These are phyloP conservation scores for Septoria linicola DNA, from an alignment of 2,329 filamentous ascomycete species.

Conservation along the genomic window DNA sequence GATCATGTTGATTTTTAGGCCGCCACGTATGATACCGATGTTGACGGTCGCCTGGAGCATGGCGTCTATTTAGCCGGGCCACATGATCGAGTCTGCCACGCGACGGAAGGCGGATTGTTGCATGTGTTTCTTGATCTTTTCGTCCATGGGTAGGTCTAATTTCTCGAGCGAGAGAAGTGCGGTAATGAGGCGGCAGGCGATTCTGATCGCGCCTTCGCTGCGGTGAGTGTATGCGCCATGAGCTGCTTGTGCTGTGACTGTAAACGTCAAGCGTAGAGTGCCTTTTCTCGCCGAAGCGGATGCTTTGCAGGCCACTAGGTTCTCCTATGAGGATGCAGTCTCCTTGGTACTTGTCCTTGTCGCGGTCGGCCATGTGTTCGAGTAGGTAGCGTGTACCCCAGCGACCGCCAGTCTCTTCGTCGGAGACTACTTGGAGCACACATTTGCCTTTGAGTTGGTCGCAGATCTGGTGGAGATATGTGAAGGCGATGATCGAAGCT, in stretches of 20 bases:
- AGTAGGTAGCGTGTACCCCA: conserved; percentile 42
- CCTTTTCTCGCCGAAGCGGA: conserved; percentile 48
- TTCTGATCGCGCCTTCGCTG: conserved; percentile 41
- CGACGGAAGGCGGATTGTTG: conserved; percentile 33
- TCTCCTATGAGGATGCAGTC: conserved; percentile 44
- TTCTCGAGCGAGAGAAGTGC: conserved; percentile 36
- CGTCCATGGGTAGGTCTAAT: conserved; percentile 30
- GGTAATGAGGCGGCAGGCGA: conserved; percentile 37
- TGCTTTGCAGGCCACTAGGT: conserved; percentile 41
- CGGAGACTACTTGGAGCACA: conserved; percentile 39
- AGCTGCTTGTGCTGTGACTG: conserved; percentile 36
- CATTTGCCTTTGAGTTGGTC: conserved; percentile 20
- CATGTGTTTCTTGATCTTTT: conserved; percentile 35
- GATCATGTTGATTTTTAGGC: conserved; percentile 47
- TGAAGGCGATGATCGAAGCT: conserved; percentile 43
- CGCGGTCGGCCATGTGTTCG: conserved; percentile 35
- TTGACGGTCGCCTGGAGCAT: conserved; percentile 42
- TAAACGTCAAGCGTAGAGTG: conserved; percentile 43
- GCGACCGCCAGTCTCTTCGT: conserved; percentile 45
- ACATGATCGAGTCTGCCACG: conserved; percentile 41
- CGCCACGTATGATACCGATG: conserved; percentile 44
- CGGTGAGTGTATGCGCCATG: conserved; percentile 46
- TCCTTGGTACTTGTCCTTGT: conserved; percentile 38
- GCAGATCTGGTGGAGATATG: conserved; percentile 32
- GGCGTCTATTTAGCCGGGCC: conserved; percentile 37